A percentile compares a stretch with the other conserved stretches of the same genome.
Evolutionary conservation across 148 eudicot species (phyloP).

Genomic region (Agrostemma githago): DNA sequence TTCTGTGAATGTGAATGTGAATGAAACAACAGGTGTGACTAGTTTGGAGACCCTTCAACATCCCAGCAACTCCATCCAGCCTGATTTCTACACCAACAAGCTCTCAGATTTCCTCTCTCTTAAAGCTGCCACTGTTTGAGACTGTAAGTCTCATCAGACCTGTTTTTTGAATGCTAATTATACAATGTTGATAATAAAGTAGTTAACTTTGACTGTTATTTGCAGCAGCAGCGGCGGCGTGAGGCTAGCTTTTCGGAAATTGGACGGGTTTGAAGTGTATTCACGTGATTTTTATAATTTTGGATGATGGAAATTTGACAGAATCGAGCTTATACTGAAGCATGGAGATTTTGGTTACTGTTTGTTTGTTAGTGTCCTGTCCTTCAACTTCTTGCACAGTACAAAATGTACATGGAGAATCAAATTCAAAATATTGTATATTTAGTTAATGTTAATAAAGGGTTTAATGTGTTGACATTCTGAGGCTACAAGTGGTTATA

Average conservation of each 20-base stretch:
- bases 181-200: background rate
- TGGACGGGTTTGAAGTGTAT: background rate
- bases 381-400: background rate
- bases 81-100: constrained; percentile 90
- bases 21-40: constrained; percentile 56
- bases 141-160: constrained; percentile 18
- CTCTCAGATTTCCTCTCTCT: constrained; percentile 85
- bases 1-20: background rate
- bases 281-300: background rate
- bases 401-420: background rate
- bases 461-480: background rate
- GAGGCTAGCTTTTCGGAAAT: background rate
- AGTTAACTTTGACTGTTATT: no score
- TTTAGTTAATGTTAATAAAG: background rate
- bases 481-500: no score
- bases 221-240: background rate
- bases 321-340: background rate
- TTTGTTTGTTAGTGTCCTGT: background rate
- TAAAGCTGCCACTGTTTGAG: constrained; percentile 71
- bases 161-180: background rate
- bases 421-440: background rate
- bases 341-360: constrained; percentile 1
- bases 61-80: constrained; percentile 78
- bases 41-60: constrained; percentile 67
- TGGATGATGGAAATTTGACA: background rate